Evolutionary conservation across 495 filamentous ascomycete genomes (phyloP), one percentile per base, ranked within the genome.

Genomic region (Neurospora sublineolata): DNA sequence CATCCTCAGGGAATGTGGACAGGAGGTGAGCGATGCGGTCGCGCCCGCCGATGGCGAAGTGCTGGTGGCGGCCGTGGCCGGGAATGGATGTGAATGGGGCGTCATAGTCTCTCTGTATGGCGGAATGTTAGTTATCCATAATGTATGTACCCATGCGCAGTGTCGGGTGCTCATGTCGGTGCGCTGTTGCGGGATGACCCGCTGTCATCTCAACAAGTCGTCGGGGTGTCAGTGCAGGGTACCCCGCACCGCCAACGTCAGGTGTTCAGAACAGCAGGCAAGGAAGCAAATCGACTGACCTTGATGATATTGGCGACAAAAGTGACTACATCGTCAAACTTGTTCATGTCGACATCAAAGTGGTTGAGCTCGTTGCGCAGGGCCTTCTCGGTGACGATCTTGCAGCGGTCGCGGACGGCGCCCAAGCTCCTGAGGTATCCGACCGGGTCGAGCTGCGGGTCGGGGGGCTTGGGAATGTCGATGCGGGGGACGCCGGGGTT

Each of bases 281-380:
- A 10, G n/a, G 33, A n/a, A 14, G 12, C 1, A 72, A 72, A 30
- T 27, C 20, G 20, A 69, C 79, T 52, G 38, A 94, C 95, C 92
- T 97, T 98, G 83, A 99, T 97, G 72, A 99, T 97, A 20, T 93
- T 92, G 37, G 96, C 91, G 10, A 99, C 91, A 79, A 97, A 99
- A n/a, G 86, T 88, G 4, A 93, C 94, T 1, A 94, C 94, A 71
- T 94, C 93, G 39, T 86, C 79, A 77, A 97, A 97, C 80, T 96
- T 97, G 81, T 80, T 80, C 86, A 94, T 88, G 77, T 99, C 94
- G 12, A 98, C 94, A 71, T 91, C 90, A 78, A 99, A 99, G 82
- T 98, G 95, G 72, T 86, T 87, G 70, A 99, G 86, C 72, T 91
- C 83, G 74, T 97, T 93, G 69, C 82, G 83, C 79, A 91, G 87